phyloP scores from a whole-genome alignment of 768 basidiomycete species.

The Tulasnella sp. region DNA sequence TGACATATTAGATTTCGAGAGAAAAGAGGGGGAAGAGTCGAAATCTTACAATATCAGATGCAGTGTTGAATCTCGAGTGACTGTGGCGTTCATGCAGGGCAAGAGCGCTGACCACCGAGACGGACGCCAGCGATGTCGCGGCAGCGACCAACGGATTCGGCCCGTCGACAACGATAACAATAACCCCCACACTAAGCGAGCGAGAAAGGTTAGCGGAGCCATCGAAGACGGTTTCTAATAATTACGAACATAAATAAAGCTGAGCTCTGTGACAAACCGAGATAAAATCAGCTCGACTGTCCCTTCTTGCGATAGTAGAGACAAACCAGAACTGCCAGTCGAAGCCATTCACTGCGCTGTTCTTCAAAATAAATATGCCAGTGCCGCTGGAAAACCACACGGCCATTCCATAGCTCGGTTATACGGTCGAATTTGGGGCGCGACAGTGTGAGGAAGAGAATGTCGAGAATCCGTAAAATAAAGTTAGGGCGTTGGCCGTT shows the following conservation, averaged over 20 bases:
- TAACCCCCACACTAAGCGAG: background rate
- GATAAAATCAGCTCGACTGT: background rate
- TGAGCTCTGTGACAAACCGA: background rate
- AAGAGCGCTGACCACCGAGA: background rate
- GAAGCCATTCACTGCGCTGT: constrained; percentile 8
- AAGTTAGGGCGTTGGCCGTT: background rate
- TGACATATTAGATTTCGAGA: no score
- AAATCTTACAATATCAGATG: constrained; percentile 6
- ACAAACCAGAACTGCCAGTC: background rate
- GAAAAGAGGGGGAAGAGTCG: no score
- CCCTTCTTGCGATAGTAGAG: background rate
- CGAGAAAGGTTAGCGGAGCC: background rate
- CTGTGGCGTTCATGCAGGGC: background rate
- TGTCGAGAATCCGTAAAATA: background rate
- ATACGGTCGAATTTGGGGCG: background rate
- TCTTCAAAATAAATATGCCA: constrained; percentile 16
- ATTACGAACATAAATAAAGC: constrained; percentile 5
- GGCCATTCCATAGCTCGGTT: constrained; percentile 11
- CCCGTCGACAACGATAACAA: background rate
- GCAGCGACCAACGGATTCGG: background rate
- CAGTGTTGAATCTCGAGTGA: background rate
- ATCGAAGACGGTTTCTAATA: background rate
- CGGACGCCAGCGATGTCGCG: background rate
- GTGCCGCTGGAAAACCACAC: constrained; percentile 15
- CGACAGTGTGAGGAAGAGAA: background rate